Percentiles rank a stretch among this genome's conserved stretches.
Conservation (phyloP, 2,329 filamentous ascomycete genomes). For the Colletotrichum phormii region DNA sequence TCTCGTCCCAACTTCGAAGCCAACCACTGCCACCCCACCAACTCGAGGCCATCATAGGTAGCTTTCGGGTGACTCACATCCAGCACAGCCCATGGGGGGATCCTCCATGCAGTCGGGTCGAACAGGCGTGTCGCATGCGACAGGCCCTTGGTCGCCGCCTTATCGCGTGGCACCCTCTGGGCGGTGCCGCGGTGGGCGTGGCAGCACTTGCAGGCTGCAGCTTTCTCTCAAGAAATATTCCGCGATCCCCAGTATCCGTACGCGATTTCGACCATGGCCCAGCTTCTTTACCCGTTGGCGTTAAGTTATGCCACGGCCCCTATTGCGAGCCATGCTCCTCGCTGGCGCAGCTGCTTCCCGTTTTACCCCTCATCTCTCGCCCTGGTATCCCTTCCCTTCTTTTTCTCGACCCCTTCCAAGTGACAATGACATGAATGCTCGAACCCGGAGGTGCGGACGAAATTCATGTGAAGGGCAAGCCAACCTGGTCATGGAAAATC, state of each 20-base stretch:
- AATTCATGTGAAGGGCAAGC: conserved; percentile 16
- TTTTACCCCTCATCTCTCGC: conserved; percentile 11
- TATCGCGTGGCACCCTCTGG: conserved; percentile 35
- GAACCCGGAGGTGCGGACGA: conserved; percentile 5
- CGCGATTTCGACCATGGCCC: conserved; percentile 4
- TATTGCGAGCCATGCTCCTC: neutral
- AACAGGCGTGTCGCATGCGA: conserved; percentile 25
- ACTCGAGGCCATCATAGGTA: conserved; percentile 14
- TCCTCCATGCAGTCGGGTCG: conserved; percentile 29
- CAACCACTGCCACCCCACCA: conserved; percentile 18
- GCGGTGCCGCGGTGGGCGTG: neutral
- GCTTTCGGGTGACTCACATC: conserved; percentile 31
- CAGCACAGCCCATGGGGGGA: conserved; percentile 25
- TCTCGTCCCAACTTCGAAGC: conserved; percentile 21
- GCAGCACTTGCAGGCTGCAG: neutral
- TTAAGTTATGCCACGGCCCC: neutral
- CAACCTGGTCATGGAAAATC: neutral
- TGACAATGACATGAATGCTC: conserved; percentile 1
- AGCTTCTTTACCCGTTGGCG: conserved; percentile 3
- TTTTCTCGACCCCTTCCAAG: neutral
- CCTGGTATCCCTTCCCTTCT: neutral
- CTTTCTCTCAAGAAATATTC: conserved; percentile 11
- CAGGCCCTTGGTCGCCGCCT: conserved; percentile 23
- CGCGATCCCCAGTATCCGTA: conserved; percentile 23
- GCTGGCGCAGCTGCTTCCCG: neutral